These are phyloP conservation scores for Phytophthora hybrid DNA, from an alignment of 352 stramenopile species.

Conservation along the genomic window DNA sequence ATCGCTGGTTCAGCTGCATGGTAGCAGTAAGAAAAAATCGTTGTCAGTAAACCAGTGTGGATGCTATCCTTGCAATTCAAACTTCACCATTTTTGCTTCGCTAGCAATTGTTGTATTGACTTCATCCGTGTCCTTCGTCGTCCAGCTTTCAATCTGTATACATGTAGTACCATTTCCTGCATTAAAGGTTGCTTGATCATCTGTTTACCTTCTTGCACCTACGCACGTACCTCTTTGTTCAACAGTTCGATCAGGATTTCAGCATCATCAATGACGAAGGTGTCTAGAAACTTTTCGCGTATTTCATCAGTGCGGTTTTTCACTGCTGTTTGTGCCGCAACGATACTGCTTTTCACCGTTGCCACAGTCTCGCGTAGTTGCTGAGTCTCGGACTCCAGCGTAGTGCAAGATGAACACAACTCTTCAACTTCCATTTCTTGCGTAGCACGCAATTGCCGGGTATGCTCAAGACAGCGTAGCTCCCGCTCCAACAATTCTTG, in stretches of 20 bases:
- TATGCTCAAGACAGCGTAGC: constrained; percentile 9
- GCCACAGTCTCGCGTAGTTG: constrained; percentile 7
- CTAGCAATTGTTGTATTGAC: constrained; percentile 17
- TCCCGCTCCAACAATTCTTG: constrained; percentile 30
- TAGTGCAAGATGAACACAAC: constrained; percentile 29
- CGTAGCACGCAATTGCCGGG: constrained; percentile 12
- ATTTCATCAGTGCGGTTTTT: constrained; percentile 47
- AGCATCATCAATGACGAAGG: constrained; percentile 39
- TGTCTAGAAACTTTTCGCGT: constrained; percentile 41
- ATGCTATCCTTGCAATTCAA: neutral
- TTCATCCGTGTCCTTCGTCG: constrained; percentile 16
- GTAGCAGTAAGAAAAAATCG: neutral
- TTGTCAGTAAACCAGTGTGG: neutral
- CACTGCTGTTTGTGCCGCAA: constrained; percentile 37
- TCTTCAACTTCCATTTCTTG: constrained; percentile 33
- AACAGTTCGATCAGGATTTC: constrained; percentile 37
- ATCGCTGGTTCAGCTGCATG: constrained; percentile 36
- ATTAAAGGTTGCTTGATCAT: neutral
- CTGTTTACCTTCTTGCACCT: neutral
- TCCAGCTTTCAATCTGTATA: constrained; percentile 26
- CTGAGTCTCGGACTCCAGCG: constrained; percentile 32
- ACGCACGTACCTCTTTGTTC: constrained; percentile 38
- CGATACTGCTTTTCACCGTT: constrained; percentile 16
- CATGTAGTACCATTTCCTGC: neutral
- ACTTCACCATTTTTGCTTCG: constrained; percentile 23